Base-by-base conservation (phyloP, 164 flowering plant species). In the Houttuynia cordata region DNA sequence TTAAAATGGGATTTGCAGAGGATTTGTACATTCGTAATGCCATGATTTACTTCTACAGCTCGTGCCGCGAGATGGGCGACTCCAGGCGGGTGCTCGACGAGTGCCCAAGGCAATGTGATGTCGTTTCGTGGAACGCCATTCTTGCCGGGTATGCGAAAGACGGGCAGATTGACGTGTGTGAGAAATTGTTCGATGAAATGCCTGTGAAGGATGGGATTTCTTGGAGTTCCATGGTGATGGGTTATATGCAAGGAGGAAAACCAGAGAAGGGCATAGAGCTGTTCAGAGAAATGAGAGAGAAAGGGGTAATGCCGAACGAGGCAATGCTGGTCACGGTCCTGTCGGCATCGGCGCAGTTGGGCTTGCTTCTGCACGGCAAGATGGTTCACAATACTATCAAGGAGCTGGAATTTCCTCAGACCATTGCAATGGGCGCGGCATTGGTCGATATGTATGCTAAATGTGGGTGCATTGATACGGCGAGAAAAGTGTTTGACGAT, bases 391-490 rank as follows among this genome's bases (percentile, higher is more conserved):
- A 67, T 7, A 57, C 70, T 15, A 69, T 78, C 7, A 64, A 71
- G 34, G 57, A 69, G 3, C 58, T 71, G 14, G 71, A 73, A 10
- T 57, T 68, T 37, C 76, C 72, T 10, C 51, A 71, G 60, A 75
- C 68, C 34, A 60, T 71, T 37, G 39, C 72, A 5, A 70, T 78
- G 8, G 72, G 75, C 14, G 71, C 82, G 1, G 82, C 80, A 7
- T 75, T 78, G 72, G 87, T 91, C 21, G 88, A 91, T 64, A 67
- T 91, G 68, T 88, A 87, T 59, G 83, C 93, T 1, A 91, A 91
- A 63, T 88, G 96, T 62, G 97, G 97, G 9, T 76, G 75, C 60
- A 66, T 91, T 50, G 78, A 79, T 19, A 57, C 53, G 58, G 62
- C 85, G 34, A 73, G 59, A 51, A 12, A 59, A 21, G 56, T 81